Evolutionary conservation across 441 rosid genomes (phyloP).

Genomic region (Manihot esculenta): DNA sequence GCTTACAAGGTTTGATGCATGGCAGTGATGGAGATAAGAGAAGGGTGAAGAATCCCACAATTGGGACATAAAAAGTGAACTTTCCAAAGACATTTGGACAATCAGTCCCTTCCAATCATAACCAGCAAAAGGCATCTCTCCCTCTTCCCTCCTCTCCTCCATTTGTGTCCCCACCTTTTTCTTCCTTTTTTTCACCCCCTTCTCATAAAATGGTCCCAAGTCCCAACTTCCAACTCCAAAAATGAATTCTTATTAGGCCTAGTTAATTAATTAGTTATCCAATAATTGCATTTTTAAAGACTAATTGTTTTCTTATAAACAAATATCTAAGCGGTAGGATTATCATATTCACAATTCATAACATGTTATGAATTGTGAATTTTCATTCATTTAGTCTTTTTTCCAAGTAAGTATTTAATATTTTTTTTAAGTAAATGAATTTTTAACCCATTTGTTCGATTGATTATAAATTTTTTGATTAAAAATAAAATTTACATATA

Average conservation of each 20-base stretch:
- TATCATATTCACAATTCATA: not conserved
- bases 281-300: not conserved
- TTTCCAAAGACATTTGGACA: conserved; percentile 81
- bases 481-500: too few species aligned
- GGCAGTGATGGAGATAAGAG: not conserved
- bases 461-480: too few species aligned
- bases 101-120: conserved; percentile 91
- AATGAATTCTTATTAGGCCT: not conserved
- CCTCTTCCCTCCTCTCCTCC: conserved; percentile 25
- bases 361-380: not conserved
- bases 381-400: not conserved
- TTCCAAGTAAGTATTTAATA: too few species aligned
- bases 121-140: conserved; percentile 48
- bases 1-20: not conserved
- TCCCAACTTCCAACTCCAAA: conserved; percentile 17
- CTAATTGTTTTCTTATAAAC: not conserved
- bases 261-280: not conserved
- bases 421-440: not conserved
- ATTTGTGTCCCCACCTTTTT: conserved; percentile 23
- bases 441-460: too few species aligned
- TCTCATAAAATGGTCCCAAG: conserved; percentile 23
- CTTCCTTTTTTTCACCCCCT: not conserved
- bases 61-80: conserved; percentile 43
- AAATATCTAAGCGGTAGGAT: not conserved
- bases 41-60: conserved; percentile 40